A percentile compares a stretch with the other conserved stretches of the same genome.
Conservation (phyloP, 129 eudicot genomes). For the Ambrosia trifida region DNA sequence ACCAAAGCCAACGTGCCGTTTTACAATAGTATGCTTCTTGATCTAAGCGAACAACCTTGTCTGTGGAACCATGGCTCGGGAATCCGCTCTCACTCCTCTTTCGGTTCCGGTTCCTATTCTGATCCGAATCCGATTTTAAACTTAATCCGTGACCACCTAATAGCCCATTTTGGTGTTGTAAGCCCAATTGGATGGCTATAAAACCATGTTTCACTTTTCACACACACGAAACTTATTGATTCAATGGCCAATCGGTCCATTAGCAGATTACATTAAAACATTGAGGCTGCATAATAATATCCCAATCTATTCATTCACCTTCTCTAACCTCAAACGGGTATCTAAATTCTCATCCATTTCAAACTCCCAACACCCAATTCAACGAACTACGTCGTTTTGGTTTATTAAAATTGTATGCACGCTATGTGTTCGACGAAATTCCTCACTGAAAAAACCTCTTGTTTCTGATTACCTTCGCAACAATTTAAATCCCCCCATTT, state of each 20-base stretch:
- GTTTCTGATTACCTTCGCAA: conserved; percentile 51
- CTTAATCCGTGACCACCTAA: too few species aligned
- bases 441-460: conserved; percentile 36
- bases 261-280: conserved; percentile 35
- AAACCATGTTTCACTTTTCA: too few species aligned
- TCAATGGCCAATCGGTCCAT: not conserved
- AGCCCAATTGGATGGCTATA: too few species aligned
- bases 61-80: too few species aligned
- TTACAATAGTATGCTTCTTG: too few species aligned
- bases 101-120: too few species aligned
- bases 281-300: conserved; percentile 35
- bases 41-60: too few species aligned
- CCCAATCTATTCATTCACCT: conserved; percentile 16
- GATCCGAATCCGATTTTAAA: too few species aligned
- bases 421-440: conserved; percentile 47
- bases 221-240: not conserved
- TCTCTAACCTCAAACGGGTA: conserved; percentile 40
- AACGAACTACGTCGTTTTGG: conserved; percentile 43
- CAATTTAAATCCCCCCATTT: conserved; percentile 45
- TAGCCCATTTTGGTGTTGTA: too few species aligned
- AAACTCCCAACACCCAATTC: conserved; percentile 41
- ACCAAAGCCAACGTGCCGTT: too few species aligned
- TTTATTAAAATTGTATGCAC: conserved; percentile 77
- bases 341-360: conserved; percentile 43
- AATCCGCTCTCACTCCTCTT: too few species aligned